Conservation (phyloP, 2,329 filamentous ascomycete species). For the Venturia nashicola region DNA sequence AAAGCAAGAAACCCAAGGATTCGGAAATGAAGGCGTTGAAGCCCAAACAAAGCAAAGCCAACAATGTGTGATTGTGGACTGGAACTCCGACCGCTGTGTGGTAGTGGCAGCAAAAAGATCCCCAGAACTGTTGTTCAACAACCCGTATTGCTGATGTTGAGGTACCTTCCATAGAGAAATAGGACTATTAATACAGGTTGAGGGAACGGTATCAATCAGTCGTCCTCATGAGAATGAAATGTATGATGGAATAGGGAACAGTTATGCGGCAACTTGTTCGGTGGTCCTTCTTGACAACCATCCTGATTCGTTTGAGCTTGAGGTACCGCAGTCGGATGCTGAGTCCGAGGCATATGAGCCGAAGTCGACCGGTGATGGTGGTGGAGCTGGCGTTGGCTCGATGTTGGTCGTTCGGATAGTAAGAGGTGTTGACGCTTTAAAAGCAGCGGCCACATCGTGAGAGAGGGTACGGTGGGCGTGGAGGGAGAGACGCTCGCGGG, state of each 20-base stretch:
- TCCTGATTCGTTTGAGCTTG: neutral
- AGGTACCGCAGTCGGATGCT: constrained; percentile 2
- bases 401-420: constrained; percentile 12
- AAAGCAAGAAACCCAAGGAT: neutral
- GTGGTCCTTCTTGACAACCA: neutral
- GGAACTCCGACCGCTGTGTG: neutral
- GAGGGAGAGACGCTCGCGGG: constrained; percentile 29
- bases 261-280: neutral
- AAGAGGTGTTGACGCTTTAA: constrained; percentile 23
- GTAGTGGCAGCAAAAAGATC: neutral
- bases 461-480: constrained; percentile 27
- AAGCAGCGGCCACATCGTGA: constrained; percentile 27
- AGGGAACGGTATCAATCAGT: neutral
- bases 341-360: constrained; percentile 14
- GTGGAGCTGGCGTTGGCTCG: constrained; percentile 17
- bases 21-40: neutral
- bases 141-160: neutral
- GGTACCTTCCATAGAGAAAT: neutral
- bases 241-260: neutral
- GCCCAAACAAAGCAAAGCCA: neutral
- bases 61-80: neutral
- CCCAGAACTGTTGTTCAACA: neutral
- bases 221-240: neutral
- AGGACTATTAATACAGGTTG: neutral
- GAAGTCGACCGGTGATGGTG: constrained; percentile 30